Percentiles rank a stretch among this genome's conserved stretches.
These are phyloP conservation scores for Blastocrithidia nonstop DNA, from an alignment of 208 protist genomes.

Conservation along the genomic window DNA sequence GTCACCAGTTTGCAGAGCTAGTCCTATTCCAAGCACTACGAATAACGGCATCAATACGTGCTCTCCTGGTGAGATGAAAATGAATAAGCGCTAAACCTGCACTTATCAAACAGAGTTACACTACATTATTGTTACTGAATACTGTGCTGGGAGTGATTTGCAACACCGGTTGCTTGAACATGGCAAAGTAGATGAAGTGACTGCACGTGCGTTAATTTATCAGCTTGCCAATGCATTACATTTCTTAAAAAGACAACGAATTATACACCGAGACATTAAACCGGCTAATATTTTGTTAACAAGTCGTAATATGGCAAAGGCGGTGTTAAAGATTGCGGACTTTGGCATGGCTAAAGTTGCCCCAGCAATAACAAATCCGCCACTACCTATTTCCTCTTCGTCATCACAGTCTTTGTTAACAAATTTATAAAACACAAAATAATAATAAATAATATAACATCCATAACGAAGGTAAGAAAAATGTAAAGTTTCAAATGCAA, in stretches of 20 bases:
- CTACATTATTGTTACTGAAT: slow-evolving; percentile 36
- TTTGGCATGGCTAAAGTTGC: slow-evolving; percentile 62
- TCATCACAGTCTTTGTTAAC: no score
- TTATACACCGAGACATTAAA: slow-evolving; percentile 86
- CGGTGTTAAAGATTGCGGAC: slow-evolving; percentile 45
- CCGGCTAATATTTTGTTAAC: slow-evolving; percentile 74
- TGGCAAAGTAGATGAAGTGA: slow-evolving; percentile 7
- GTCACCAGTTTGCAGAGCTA: no score
- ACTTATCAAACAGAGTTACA: no score
- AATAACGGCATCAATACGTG: no score
- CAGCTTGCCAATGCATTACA: slow-evolving; percentile 46
- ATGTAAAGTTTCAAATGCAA: slow-evolving; percentile 2
- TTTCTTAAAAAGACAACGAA: slow-evolving; percentile 14
- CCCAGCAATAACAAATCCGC: not conserved
- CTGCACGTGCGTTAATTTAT: slow-evolving; percentile 29
- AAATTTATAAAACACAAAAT: no score
- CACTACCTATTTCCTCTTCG: no score
- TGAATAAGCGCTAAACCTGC: no score
- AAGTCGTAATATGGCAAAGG: slow-evolving; percentile 20
- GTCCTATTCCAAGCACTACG: no score
- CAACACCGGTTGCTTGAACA: slow-evolving; percentile 13
- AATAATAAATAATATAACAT: slow-evolving; percentile 7
- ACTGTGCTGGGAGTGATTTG: slow-evolving; percentile 47
- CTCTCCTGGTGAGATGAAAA: no score
- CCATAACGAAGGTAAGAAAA: no score